These are phyloP conservation scores for Mucor velutinosus DNA, from an alignment of 371 early-diverging fungal species.

Conservation along the genomic window DNA sequence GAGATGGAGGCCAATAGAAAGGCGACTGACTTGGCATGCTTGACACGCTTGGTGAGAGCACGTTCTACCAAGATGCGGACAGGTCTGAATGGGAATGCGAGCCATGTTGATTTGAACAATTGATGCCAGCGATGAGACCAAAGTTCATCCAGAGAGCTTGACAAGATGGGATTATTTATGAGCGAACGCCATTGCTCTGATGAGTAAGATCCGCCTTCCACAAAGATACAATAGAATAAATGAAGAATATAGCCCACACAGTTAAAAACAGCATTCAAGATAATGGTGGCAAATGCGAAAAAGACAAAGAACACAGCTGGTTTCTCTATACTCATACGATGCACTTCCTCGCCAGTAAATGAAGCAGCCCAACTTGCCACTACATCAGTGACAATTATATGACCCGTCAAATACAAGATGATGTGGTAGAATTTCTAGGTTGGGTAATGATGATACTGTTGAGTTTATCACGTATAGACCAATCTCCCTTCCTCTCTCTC, in stretches of 20 bases:
- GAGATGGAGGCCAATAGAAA: conserved; percentile 15
- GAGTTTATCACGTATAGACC: neutral
- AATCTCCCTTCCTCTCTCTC: neutral
- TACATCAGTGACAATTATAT: conserved; percentile 25
- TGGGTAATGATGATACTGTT: neutral
- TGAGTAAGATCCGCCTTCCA: conserved; percentile 41
- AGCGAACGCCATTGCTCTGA: conserved; percentile 43
- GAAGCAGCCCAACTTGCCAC: conserved; percentile 29
- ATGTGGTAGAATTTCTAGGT: conserved; percentile 43
- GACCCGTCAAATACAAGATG: conserved; percentile 14
- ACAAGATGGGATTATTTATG: conserved; percentile 36
- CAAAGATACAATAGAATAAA: conserved; percentile 30
- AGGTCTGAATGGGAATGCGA: conserved; percentile 44
- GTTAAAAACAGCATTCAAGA: conserved; percentile 36
- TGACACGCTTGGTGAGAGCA: conserved; percentile 25
- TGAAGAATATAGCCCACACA: conserved; percentile 30
- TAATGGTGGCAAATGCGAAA: conserved; percentile 13
- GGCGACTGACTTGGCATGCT: conserved; percentile 21
- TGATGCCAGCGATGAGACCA: conserved; percentile 52
- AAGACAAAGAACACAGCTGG: conserved; percentile 30
- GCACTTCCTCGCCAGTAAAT: conserved; percentile 26
- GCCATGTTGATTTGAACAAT: conserved; percentile 41
- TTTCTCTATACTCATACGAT: conserved; percentile 10
- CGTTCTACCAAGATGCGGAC: conserved; percentile 30
- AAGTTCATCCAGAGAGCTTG: conserved; percentile 32